These are phyloP conservation scores for Globisporangium perplexum DNA, from an alignment of 352 stramenopile genomes.

Conservation along the genomic window DNA sequence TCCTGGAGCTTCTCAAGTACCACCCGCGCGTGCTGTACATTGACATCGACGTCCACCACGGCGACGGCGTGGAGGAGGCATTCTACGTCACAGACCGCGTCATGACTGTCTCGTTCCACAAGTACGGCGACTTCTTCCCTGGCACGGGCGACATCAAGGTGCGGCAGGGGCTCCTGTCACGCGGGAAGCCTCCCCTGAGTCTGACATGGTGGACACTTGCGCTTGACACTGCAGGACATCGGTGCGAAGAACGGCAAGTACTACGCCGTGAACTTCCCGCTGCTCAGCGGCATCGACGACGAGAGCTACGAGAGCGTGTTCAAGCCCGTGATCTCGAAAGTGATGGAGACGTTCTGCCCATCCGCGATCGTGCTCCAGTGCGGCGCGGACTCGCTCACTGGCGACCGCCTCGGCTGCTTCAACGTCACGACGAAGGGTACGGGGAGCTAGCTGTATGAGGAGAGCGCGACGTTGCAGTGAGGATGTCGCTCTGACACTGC, in stretches of 20 bases:
- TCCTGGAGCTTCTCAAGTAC: constrained; percentile 97
- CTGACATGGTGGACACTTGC: constrained; percentile 23
- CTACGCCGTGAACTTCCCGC: constrained; percentile 98
- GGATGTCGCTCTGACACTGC: background rate
- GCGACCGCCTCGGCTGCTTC: constrained; percentile 97
- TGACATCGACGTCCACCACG: constrained; percentile 99
- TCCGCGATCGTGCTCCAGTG: constrained; percentile 98
- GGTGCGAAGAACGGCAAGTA: constrained; percentile 93
- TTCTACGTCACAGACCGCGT: constrained; percentile 99
- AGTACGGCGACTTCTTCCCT: constrained; percentile 99
- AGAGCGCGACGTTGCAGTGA: background rate
- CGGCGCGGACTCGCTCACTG: constrained; percentile 96
- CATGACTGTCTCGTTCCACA: constrained; percentile 98
- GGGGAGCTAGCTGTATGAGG: background rate
- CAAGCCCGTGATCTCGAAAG: constrained; percentile 93
- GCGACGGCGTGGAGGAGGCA: constrained; percentile 97
- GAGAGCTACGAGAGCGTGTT: constrained; percentile 91
- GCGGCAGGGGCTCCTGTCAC: background rate
- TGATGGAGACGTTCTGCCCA: constrained; percentile 95
- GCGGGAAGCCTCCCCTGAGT: background rate
- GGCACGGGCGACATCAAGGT: constrained; percentile 87
- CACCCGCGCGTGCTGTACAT: constrained; percentile 98
- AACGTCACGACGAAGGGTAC: constrained; percentile 97
- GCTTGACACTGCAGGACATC: constrained; percentile 85
- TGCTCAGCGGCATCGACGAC: constrained; percentile 98